Evolutionary conservation across 208 protist genomes (phyloP).

Genomic region (Novymonas esmeraldas): DNA sequence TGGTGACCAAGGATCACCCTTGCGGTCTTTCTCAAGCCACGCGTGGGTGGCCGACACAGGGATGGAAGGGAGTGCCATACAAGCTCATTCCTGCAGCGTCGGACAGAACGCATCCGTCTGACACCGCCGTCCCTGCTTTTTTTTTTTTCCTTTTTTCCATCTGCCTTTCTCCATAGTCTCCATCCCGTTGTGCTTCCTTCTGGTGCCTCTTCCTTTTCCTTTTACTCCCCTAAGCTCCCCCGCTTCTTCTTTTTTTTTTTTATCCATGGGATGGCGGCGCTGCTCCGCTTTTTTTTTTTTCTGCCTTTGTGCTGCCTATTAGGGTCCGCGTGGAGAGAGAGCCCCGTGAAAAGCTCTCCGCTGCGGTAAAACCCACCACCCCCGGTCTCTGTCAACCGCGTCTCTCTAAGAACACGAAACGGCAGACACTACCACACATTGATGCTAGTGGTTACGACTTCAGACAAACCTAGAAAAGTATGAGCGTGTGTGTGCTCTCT

Average conservation of each 20-base stretch:
- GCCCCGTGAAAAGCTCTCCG: too few species aligned
- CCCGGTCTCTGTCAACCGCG: too few species aligned
- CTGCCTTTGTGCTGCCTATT: background rate
- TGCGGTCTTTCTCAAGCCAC: too few species aligned
- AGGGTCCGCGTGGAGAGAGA: too few species aligned
- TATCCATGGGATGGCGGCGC: background rate
- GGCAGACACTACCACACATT: too few species aligned
- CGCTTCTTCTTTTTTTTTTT: background rate
- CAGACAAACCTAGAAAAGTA: too few species aligned
- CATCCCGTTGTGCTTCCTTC: background rate
- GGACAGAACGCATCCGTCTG: background rate
- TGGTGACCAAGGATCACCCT: too few species aligned
- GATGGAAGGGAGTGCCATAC: background rate
- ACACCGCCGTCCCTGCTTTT: conserved; percentile 4
- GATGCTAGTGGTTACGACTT: too few species aligned
- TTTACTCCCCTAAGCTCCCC: too few species aligned
- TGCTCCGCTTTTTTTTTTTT: background rate
- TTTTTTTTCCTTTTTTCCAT: conserved; percentile 6
- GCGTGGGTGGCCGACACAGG: background rate
- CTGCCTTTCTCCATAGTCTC: background rate
- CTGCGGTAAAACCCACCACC: too few species aligned
- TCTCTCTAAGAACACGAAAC: too few species aligned
- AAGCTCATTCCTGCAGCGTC: background rate
- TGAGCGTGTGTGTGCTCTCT: too few species aligned
- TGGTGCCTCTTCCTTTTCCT: conserved; percentile 4